Evolutionary conservation across 2,329 filamentous ascomycete genomes (phyloP).

Genomic region (Aspergillus glaucus): DNA sequence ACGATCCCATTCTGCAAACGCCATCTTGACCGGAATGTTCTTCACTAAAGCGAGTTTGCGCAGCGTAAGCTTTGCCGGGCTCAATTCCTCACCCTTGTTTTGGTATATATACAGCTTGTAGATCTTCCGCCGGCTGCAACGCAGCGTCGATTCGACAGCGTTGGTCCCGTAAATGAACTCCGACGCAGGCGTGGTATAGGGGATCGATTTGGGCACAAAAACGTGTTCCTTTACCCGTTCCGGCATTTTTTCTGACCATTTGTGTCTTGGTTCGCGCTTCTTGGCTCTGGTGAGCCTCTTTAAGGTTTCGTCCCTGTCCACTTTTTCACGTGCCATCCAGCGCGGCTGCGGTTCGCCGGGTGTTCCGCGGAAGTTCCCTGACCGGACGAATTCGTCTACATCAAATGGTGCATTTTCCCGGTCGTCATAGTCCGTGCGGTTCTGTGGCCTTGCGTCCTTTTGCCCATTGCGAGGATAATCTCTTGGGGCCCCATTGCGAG

Average conservation of each 20-base stretch:
- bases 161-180: constrained; percentile 86
- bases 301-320: background rate
- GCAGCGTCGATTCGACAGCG: constrained; percentile 72
- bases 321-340: background rate
- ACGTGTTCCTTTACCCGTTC: constrained; percentile 29
- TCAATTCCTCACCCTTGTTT: constrained; percentile 48
- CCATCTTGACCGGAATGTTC: constrained; percentile 51
- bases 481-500: too few species aligned
- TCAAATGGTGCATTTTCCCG: constrained; percentile 14
- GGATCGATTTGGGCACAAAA: constrained; percentile 43
- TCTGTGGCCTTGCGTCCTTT: constrained; percentile 1
- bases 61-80: constrained; percentile 33
- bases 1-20: constrained; percentile 57
- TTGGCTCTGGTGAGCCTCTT: background rate
- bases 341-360: background rate
- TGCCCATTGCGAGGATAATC: background rate
- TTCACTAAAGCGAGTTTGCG: constrained; percentile 35
- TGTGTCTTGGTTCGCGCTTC: constrained; percentile 6
- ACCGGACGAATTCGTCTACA: constrained; percentile 25
- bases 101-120: constrained; percentile 78
- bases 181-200: constrained; percentile 77
- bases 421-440: background rate
- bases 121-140: constrained; percentile 61
- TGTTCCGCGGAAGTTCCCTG: constrained; percentile 21
- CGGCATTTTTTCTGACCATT: constrained; percentile 20